Evolutionary conservation across 306 rosid species (phyloP).

Genomic region (Cicer bijugum): DNA sequence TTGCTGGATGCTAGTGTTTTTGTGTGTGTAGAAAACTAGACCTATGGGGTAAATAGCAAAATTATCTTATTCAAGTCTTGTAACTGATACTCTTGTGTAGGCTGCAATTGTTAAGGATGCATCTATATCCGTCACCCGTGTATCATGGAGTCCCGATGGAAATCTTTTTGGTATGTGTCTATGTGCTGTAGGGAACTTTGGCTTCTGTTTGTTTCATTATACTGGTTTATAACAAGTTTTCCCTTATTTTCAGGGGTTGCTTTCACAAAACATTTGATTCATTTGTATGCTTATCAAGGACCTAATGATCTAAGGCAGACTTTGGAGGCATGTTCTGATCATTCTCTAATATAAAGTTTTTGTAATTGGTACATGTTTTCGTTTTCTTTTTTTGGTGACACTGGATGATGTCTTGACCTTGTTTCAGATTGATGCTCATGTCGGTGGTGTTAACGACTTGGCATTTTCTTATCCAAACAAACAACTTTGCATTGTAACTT

Average conservation of each 20-base stretch:
- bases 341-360: conserved; percentile 41
- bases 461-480: conserved; percentile 69
- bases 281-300: conserved; percentile 65
- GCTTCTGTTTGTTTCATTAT: conserved; percentile 20
- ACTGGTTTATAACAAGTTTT: conserved; percentile 33
- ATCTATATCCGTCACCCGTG: conserved; percentile 65
- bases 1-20: background rate
- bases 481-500: conserved; percentile 64
- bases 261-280: conserved; percentile 74
- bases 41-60: conserved; percentile 11
- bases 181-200: conserved; percentile 39
- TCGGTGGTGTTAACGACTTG: conserved; percentile 78
- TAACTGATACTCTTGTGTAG: conserved; percentile 52
- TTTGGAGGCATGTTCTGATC: conserved; percentile 58
- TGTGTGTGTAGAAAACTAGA: conserved; percentile 3
- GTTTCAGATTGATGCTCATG: conserved; percentile 74
- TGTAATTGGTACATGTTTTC: conserved; percentile 14
- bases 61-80: conserved; percentile 33
- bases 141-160: conserved; percentile 87
- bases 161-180: conserved; percentile 69
- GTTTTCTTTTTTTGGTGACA: background rate
- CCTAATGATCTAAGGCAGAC: conserved; percentile 57
- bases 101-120: conserved; percentile 57
- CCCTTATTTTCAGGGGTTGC: conserved; percentile 71
- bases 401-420: conserved; percentile 24